Conservation (phyloP, 2,329 filamentous ascomycete species). For the Penicillium sclerotigenum region DNA sequence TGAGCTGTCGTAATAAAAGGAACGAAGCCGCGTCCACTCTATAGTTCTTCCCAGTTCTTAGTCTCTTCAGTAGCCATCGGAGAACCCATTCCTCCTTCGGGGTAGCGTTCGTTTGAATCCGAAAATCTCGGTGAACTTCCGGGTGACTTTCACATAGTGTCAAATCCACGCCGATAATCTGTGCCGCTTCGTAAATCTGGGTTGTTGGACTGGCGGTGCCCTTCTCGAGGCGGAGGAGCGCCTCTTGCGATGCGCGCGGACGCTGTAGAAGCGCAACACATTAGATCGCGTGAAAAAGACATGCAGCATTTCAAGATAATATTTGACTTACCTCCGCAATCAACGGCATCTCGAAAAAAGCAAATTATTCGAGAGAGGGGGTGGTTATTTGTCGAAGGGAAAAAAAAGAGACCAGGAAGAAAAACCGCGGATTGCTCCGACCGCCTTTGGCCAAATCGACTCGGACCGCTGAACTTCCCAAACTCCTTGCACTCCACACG, state of each 20-base stretch:
- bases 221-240: slow-evolving; percentile 46
- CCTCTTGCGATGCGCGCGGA: slow-evolving; percentile 43
- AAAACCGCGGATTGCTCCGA: slow-evolving; percentile 38
- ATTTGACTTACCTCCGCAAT: slow-evolving; percentile 35
- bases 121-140: slow-evolving; percentile 26
- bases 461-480: slow-evolving; percentile 19
- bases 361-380: slow-evolving; percentile 12
- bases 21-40: slow-evolving; percentile 48
- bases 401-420: slow-evolving; percentile 24
- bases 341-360: slow-evolving; percentile 34
- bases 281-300: slow-evolving; percentile 10
- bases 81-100: slow-evolving; percentile 64
- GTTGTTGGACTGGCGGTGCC: slow-evolving; percentile 38
- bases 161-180: slow-evolving; percentile 43
- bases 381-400: slow-evolving; percentile 10
- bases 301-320: not conserved
- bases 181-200: slow-evolving; percentile 43
- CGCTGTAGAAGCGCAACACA: slow-evolving; percentile 28
- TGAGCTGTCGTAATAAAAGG: slow-evolving; percentile 59
- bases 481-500: slow-evolving; percentile 24
- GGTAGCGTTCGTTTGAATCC: slow-evolving; percentile 28
- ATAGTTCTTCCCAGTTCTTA: slow-evolving; percentile 47
- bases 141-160: slow-evolving; percentile 32
- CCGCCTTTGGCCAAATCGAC: slow-evolving; percentile 36
- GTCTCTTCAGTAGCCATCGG: slow-evolving; percentile 62